Conservation (phyloP, 1,139 yeast genomes). For the Geotrichum australiense region DNA sequence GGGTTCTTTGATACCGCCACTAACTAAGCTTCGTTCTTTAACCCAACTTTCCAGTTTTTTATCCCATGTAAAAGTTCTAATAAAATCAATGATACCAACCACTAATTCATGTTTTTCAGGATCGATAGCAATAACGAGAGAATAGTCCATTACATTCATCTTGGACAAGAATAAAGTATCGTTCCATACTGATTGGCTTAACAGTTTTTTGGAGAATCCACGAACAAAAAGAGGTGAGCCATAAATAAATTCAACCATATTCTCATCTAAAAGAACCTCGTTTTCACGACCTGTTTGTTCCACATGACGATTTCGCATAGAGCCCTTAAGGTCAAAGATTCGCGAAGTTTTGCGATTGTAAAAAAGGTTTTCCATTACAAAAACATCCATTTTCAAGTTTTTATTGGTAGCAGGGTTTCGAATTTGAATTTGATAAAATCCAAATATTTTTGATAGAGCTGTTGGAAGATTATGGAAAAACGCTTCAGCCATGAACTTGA, state of each 20-base stretch:
- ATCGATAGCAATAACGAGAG: constrained; percentile 87
- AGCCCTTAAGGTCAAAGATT: constrained; percentile 92
- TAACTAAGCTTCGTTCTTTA: constrained; percentile 82
- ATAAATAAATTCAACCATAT: constrained; percentile 95
- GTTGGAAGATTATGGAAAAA: constrained; percentile 92
- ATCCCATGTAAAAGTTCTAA: constrained; percentile 97
- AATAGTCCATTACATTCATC: constrained; percentile 98
- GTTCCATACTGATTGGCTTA: constrained; percentile 87
- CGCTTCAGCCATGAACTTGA: constrained; percentile 93
- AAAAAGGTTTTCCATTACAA: constrained; percentile 93
- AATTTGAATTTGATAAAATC: constrained; percentile 88
- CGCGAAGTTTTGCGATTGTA: constrained; percentile 77
- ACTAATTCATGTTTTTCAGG: constrained; percentile 61
- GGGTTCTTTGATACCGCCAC: constrained; percentile 86
- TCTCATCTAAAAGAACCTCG: constrained; percentile 91
- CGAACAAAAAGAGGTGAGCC: constrained; percentile 93
- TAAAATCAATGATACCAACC: constrained; percentile 93
- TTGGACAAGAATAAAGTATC: constrained; percentile 91
- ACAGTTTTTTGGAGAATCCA: constrained; percentile 79
- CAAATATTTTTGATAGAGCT: constrained; percentile 88
- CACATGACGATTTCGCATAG: constrained; percentile 95
- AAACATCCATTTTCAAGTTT: constrained; percentile 76
- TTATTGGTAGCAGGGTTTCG: constrained; percentile 71
- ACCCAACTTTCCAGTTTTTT: constrained; percentile 98
- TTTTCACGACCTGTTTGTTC: constrained; percentile 94